Base-by-base conservation (phyloP, 176 grass and related monocot genomes). In the Cenchrus fungigraminus region DNA sequence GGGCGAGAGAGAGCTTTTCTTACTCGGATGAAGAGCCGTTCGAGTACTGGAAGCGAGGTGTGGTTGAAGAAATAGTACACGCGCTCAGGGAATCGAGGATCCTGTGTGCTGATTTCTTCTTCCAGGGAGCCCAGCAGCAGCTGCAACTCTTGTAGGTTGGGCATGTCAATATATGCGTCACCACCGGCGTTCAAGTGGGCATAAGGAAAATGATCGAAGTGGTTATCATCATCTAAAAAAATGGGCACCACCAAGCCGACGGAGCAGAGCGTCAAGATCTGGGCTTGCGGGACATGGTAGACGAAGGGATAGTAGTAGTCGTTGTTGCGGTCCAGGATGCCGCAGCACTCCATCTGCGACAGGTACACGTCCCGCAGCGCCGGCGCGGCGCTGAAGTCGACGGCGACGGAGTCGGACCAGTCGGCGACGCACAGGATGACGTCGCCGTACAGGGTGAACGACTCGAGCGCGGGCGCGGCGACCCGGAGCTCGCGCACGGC, bases 91-190 rank as follows among this genome's bases (percentile, higher is more conserved):
- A 22, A 61, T 4, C 58, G 8, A 25, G 8, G 58, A 20, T 22
- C 2, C 8, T 9, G 2, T n/a, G n/a, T 20, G 3, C 58, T n/a
- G 3, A 20, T n/a, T 61, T 25, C 58, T 61, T 61, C 58, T 4
- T 61, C 19, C 5, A 61, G 73, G 32, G 82, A 86, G 64, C 68
- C 44, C 87, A 95, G 66, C 14, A 88, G 53, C 69, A 92, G 51
- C 87, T 91, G 84, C 51, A 94, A 40, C 63, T 94, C 92, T 56
- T 91, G 73, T 20, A 94, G 81, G 71, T 92, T 94, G 31, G 75
- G 71, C 51, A 91, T 51, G 2, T 65, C 22, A 4, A 61, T 61
- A 11, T 61, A 11, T 4, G 58, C 20, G 8, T 8, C 0, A 1
- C 25, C 56, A 20, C 17, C 17, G 56, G 1, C 25, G 71, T 53